phyloP scores from a whole-genome alignment of 495 filamentous ascomycete genomes.

The Rostrohypoxylon terebratum region DNA sequence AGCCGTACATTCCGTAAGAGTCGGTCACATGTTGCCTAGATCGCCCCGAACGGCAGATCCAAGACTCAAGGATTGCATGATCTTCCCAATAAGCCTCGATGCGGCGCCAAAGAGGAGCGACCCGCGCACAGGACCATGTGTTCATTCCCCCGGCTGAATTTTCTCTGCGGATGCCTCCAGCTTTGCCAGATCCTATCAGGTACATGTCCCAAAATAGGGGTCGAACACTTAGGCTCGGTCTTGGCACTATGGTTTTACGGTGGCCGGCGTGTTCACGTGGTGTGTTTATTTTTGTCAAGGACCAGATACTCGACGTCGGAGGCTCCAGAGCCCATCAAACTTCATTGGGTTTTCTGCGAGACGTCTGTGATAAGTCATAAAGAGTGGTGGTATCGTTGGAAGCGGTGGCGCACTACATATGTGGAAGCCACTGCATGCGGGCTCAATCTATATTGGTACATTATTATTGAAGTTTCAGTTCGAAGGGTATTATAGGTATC shows the following conservation, averaged over 20 bases:
- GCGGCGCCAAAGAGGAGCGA: slow-evolving; percentile 35
- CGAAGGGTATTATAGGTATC: background rate
- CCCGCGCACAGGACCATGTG: slow-evolving; percentile 28
- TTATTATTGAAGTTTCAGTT: slow-evolving; percentile 28
- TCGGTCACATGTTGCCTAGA: slow-evolving; percentile 41
- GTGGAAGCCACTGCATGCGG: slow-evolving; percentile 27
- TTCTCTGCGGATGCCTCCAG: slow-evolving; percentile 14
- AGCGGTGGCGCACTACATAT: slow-evolving; percentile 32
- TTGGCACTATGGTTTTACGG: slow-evolving; percentile 33
- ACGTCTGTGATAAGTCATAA: slow-evolving; percentile 31
- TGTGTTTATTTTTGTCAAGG: slow-evolving; percentile 36
- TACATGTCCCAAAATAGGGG: slow-evolving; percentile 36
- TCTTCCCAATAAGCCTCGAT: slow-evolving; percentile 36
- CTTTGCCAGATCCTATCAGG: slow-evolving; percentile 21
- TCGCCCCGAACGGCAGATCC: slow-evolving; percentile 34
- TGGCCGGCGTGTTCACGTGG: slow-evolving; percentile 40
- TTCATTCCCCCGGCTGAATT: slow-evolving; percentile 26
- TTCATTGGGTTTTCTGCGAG: slow-evolving; percentile 31
- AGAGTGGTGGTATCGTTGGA: slow-evolving; percentile 16
- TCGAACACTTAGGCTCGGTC: slow-evolving; percentile 23
- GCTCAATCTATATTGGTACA: slow-evolving; percentile 18
- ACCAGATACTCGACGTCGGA: slow-evolving; percentile 30
- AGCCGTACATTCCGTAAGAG: slow-evolving; percentile 35
- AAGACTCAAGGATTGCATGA: slow-evolving; percentile 35
- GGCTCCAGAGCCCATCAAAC: slow-evolving; percentile 29